Evolutionary conservation across 2,329 filamentous ascomycete species (phyloP).

Genomic region (Incumbomyces lentus): DNA sequence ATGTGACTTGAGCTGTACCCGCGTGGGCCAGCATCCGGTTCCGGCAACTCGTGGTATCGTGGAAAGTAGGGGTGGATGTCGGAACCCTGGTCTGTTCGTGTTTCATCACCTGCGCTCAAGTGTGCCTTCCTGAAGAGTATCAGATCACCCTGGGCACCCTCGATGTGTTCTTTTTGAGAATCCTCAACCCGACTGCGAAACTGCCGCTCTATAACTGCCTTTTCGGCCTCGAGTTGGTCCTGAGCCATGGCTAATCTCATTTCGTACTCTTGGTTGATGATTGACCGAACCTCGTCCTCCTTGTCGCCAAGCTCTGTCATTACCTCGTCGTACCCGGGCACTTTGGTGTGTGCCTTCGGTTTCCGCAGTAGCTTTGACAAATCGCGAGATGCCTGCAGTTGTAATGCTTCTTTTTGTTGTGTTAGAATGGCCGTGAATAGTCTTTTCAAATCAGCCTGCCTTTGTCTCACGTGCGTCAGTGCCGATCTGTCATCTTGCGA

Average conservation of each 20-base stretch:
- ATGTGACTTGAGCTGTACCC: conserved; percentile 19
- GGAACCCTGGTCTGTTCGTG: conserved; percentile 29
- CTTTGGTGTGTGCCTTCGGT: conserved; percentile 31
- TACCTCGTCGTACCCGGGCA: conserved; percentile 30
- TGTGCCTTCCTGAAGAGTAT: conserved; percentile 31
- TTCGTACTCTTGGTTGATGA: conserved; percentile 26
- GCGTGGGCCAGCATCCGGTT: conserved; percentile 14
- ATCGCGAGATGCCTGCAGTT: conserved; percentile 29
- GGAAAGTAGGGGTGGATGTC: conserved; percentile 23
- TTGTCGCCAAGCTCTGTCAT: conserved; percentile 23
- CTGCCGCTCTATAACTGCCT: conserved; percentile 26
- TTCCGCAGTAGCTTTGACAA: conserved; percentile 31
- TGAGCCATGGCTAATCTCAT: conserved; percentile 25
- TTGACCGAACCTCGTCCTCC: conserved; percentile 20
- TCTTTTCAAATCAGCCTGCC: conserved; percentile 33
- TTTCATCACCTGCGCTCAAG: conserved; percentile 31
- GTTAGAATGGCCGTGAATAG: conserved; percentile 33
- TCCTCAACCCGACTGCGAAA: conserved; percentile 23
- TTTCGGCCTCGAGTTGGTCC: conserved; percentile 24
- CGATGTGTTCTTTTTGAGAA: conserved; percentile 25
- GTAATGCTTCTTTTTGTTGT: conserved; percentile 32
- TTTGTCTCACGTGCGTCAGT: conserved; percentile 25
- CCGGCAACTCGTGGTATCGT: conserved; percentile 18
- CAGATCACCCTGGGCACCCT: conserved; percentile 31
- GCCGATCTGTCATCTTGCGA: conserved; percentile 16